Evolutionary conservation across 176 grass and related monocot genomes (phyloP).

Genomic region (Oryza glaberrima): DNA sequence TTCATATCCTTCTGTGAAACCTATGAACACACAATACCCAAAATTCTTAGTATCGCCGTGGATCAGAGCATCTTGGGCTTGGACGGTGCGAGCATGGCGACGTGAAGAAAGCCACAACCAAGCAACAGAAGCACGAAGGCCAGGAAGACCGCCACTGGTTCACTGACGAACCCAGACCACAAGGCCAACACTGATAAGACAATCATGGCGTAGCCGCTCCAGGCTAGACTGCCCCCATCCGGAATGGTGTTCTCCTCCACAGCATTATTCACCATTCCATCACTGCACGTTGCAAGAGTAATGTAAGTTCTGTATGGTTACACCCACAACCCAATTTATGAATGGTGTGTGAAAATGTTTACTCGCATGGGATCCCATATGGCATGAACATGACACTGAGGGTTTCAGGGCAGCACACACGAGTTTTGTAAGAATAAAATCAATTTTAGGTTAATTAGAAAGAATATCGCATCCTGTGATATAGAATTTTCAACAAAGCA

Average conservation of each 20-base stretch:
- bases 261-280: not conserved
- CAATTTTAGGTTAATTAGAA: not conserved
- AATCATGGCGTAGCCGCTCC: not conserved
- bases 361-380: not conserved
- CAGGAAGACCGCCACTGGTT: not conserved
- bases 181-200: not conserved
- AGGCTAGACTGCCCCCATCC: not conserved
- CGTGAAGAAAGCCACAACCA: not conserved
- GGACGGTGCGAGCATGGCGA: not conserved
- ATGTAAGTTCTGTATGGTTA: not conserved
- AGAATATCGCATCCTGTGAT: not conserved
- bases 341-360: not conserved
- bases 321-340: not conserved
- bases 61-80: conserved; percentile 5
- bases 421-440: not conserved
- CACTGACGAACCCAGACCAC: not conserved
- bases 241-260: not conserved
- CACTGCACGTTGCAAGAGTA: not conserved
- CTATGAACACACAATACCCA: too few relatives aligned
- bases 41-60: not conserved
- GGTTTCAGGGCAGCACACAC: not conserved
- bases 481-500: too few relatives aligned
- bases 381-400: not conserved
- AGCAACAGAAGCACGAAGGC: not conserved
- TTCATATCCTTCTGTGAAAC: too few relatives aligned